Evolutionary conservation across 495 filamentous ascomycete genomes (phyloP), one percentile per base, ranked within the genome.

Genomic region (Penicillium argentinense): DNA sequence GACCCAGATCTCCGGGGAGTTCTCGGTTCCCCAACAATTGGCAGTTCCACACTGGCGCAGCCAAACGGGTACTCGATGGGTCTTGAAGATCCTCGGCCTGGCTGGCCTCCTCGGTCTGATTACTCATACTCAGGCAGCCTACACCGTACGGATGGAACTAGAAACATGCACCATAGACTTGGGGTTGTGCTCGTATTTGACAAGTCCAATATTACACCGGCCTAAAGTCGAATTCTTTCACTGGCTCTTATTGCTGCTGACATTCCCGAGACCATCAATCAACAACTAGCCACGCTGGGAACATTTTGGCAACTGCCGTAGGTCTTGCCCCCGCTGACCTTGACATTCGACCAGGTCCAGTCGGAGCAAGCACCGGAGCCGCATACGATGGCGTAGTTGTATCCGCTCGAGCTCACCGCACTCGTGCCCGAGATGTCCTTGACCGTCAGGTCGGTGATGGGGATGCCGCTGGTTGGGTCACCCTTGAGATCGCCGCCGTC

Each of bases 391-490:
- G 78, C 80, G 17, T 75, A 53, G 33, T 73, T 66, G 1, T 69
- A 74, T 16, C 53, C 79, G 11, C 49, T 56, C 13, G 49, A 57
- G 9, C 47, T 45, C 2, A 78, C 74, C 7, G 56, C 61, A 17
- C 43, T 49, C 3, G 61, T 63, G 0, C 82, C 82, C 0, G 60
- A 67, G 25, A 84, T 64, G 27, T 64, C 65, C 6, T 57, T 39
- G 12, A 85, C 25, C 1, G 67, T 78, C 2, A 84, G 45, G 19
- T 65, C 66, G 9, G 77, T 82, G 45, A 84, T 84, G 1, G 76
- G 73, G 25, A 85, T 76, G 19, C 82, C 80, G 34, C 54, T 71
- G 0, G 80, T 83, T 3, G 80, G 73, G 9, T 50, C 73, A 12
- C 79, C 80, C 13, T 73, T 73, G 5, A 71, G 75, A 47, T 61